Conservation (phyloP, 805 yeast species). For the Saccharomycopsis fodiens region DNA sequence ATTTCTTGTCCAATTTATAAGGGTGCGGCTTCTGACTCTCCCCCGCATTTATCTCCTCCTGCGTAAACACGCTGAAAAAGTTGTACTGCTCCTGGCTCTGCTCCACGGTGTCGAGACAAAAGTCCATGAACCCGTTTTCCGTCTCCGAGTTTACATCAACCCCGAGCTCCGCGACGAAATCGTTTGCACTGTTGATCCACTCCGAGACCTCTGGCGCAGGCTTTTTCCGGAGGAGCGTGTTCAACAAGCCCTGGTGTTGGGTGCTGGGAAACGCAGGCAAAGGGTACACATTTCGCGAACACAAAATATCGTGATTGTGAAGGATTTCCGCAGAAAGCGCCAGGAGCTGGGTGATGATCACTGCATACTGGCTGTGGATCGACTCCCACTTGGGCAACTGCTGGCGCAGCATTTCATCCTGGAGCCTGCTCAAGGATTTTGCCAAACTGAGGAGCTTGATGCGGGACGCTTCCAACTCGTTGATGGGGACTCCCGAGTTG, state of each 20-base stretch:
- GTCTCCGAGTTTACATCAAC: conserved; percentile 3
- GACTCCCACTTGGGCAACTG: conserved; percentile 46
- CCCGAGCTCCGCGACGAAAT: conserved; percentile 8
- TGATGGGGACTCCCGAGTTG: conserved; percentile 46
- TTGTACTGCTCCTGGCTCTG: conserved; percentile 11
- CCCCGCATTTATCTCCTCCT: conserved; percentile 18
- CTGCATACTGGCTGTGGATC: conserved; percentile 77
- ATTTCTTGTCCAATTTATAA: conserved; percentile 11
- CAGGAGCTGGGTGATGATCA: conserved; percentile 72
- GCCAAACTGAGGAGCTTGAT: conserved; percentile 35
- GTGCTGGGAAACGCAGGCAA: conserved; percentile 77
- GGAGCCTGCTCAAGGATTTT: conserved; percentile 51
- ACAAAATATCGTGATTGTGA: conserved; percentile 49
- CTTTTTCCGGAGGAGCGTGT: conserved; percentile 81
- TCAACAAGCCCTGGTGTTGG: conserved; percentile 72
- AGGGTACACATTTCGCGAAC: conserved; percentile 74
- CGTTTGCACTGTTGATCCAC: conserved; percentile 55
- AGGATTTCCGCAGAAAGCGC: conserved; percentile 68
- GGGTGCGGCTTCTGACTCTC: conserved; percentile 3
- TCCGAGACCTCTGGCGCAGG: conserved; percentile 83
- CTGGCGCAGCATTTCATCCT: conserved; percentile 36
- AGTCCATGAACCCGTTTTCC: conserved; percentile 9
- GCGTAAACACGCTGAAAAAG: conserved; percentile 18
- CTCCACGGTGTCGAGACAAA: conserved; percentile 13
- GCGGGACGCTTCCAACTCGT: conserved; percentile 54